Evolutionary conservation across 2,329 filamentous ascomycete species (phyloP), one percentile per base, ranked within the genome.

Genomic region (Colletotrichum sp.): DNA sequence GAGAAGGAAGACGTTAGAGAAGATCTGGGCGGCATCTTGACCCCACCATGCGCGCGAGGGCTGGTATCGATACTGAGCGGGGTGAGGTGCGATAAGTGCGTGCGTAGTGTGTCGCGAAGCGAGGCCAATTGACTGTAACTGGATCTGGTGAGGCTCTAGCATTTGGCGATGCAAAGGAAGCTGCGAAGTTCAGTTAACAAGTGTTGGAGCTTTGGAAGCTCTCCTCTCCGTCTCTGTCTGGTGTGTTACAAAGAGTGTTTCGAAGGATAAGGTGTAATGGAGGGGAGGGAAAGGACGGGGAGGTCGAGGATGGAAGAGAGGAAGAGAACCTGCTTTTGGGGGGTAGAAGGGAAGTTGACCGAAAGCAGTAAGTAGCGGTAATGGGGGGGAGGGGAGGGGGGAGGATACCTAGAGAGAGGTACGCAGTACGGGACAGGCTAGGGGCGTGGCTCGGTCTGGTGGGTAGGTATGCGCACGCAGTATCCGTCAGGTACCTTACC

Each of bases 1-100:
- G 95, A 96, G 86, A 98, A 98, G 79, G 95, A 97, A 83, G 95
- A 95, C 78, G 95, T 97, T 83, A 98, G 90, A 80, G 95, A 94
- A 82, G 94, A 92, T 90, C 95, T 93, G 83, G 95, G 95, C 88
- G 96, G 96, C 96, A 98, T 98, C 87, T 90, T 90, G 89, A 89
- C 86, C 88, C 89, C 88, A 90, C 90, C 90, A 92, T 90, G 85
- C 86, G 85, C 73, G 69, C 65, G 62, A 76, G 59, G 71, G 75
- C 79, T 80, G 80, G 79, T 80, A 78, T 79, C 77, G 75, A 81
- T 87, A 89, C 85, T 71, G 81, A 79, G 81, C 78, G 81, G 81
- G 80, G 81, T 81, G 80, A 80, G 69, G 66, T 69, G 75, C 73
- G 74, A 81, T 81, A 81, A 82, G 81, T 82, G 57, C 67, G 55